Conservation (phyloP, 345 rosid genomes). For the Gossypium ekmanianum region DNA sequence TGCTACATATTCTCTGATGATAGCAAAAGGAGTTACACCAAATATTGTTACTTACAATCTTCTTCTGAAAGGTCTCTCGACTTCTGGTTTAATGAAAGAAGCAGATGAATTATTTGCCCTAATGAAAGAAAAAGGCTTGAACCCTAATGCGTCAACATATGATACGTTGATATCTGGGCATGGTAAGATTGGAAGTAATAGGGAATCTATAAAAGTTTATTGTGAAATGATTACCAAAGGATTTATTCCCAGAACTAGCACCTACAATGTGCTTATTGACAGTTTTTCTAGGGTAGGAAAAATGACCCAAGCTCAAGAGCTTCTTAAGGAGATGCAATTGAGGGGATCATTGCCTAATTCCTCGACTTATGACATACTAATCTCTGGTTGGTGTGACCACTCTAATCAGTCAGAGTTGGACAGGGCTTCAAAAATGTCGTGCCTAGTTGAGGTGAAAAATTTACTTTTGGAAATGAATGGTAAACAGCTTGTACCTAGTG, state of each 20-base stretch:
- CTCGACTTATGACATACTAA: conserved; percentile 67
- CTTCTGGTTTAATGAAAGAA: conserved; percentile 44
- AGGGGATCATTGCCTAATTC: conserved; percentile 59
- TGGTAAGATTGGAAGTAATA: conserved; percentile 66
- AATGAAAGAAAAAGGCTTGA: conserved; percentile 59
- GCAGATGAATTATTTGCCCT: conserved; percentile 46
- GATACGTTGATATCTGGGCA: conserved; percentile 63
- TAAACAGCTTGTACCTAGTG: conserved; percentile 56
- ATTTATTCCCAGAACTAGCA: conserved; percentile 66
- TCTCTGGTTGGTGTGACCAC: conserved; percentile 65
- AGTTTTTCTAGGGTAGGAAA: conserved; percentile 60
- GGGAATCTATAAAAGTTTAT: conserved; percentile 53
- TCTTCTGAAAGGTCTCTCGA: conserved; percentile 55
- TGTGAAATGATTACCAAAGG: conserved; percentile 79
- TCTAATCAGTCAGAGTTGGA: conserved; percentile 51
- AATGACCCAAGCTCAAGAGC: conserved; percentile 77
- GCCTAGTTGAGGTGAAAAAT: conserved; percentile 53
- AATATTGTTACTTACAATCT: conserved; percentile 62
- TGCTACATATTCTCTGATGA: conserved; percentile 49
- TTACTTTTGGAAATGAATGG: conserved; percentile 65
- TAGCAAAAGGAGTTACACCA: conserved; percentile 51
- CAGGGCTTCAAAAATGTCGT: conserved; percentile 39
- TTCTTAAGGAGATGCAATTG: conserved; percentile 66
- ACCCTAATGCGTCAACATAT: conserved; percentile 59
- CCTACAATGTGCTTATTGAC: conserved; percentile 69